Percentiles rank a stretch among this genome's conserved stretches.
Evolutionary conservation across 1,284 basidiomycete species (phyloP).

Genomic region (Cutaneotrichosporon cyanovorans): DNA sequence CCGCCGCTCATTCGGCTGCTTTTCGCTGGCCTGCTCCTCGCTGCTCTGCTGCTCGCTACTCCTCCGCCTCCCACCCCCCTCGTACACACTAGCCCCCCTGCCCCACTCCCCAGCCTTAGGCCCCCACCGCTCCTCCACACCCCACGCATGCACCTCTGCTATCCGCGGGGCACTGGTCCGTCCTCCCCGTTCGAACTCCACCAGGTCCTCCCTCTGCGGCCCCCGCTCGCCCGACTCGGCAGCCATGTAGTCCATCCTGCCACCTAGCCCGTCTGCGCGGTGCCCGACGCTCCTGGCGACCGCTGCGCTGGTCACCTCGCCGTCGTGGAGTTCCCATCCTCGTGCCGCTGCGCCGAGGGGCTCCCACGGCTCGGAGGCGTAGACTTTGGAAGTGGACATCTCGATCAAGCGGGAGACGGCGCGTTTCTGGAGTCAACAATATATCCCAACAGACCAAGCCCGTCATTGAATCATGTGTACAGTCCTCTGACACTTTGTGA

Average conservation of each 20-base stretch:
- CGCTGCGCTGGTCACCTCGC: background rate
- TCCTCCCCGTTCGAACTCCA: constrained; percentile 4
- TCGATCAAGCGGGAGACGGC: constrained; percentile 60
- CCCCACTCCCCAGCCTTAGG: constrained; percentile 49
- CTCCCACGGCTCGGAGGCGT: constrained; percentile 46
- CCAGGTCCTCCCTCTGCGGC: constrained; percentile 16
- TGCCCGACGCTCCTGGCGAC: background rate
- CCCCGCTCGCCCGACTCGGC: constrained; percentile 10
- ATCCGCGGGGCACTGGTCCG: constrained; percentile 28
- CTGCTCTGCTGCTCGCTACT: background rate
- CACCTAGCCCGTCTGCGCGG: background rate
- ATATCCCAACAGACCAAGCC: too few relatives aligned
- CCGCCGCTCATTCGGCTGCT: too few relatives aligned
- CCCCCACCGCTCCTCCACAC: constrained; percentile 48
- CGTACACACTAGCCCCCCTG: constrained; percentile 33
- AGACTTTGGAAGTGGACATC: constrained; percentile 54
- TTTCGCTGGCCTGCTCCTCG: too few relatives aligned
- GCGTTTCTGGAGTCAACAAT: constrained; percentile 44
- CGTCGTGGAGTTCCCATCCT: constrained; percentile 43
- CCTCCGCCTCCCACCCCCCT: constrained; percentile 7
- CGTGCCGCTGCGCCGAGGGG: constrained; percentile 31
- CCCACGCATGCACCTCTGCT: constrained; percentile 41
- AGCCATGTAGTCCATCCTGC: constrained; percentile 23
- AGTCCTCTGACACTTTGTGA: too few relatives aligned
- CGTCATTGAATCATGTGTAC: too few relatives aligned